These are phyloP conservation scores for Stemphylium lycopersici DNA, from an alignment of 2,329 filamentous ascomycete species.

Conservation along the genomic window DNA sequence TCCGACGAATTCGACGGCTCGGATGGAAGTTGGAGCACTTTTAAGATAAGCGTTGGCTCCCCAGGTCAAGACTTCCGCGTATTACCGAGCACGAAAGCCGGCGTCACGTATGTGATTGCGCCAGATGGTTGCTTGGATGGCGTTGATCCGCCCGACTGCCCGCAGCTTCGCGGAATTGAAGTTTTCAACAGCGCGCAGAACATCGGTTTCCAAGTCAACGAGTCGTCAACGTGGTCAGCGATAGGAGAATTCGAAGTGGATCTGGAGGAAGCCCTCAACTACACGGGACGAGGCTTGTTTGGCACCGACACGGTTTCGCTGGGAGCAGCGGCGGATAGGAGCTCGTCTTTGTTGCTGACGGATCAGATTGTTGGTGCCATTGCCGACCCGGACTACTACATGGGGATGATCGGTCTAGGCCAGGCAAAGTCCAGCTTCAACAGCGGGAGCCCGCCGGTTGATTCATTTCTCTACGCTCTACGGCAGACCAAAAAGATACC, in stretches of 20 bases:
- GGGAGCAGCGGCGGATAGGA: constrained; percentile 27
- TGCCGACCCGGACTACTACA: constrained; percentile 37
- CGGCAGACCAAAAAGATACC: constrained; percentile 40
- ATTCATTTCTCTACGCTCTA: constrained; percentile 37
- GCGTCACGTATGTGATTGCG: constrained; percentile 38
- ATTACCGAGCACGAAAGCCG: constrained; percentile 43
- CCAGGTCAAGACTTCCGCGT: constrained; percentile 49
- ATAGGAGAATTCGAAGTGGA: constrained; percentile 42
- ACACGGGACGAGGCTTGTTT: constrained; percentile 36
- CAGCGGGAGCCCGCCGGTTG: constrained; percentile 31
- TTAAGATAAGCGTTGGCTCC: constrained; percentile 49
- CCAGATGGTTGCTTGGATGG: constrained; percentile 45
- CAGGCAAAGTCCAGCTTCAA: constrained; percentile 39
- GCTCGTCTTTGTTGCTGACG: constrained; percentile 28
- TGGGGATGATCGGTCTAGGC: constrained; percentile 41
- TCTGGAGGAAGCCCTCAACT: constrained; percentile 38
- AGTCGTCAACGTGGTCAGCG: constrained; percentile 40
- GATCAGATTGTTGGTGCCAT: constrained; percentile 40
- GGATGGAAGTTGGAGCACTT: constrained; percentile 52
- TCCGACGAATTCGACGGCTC: constrained; percentile 48
- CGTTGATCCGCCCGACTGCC: constrained; percentile 37
- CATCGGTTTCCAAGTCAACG: constrained; percentile 39
- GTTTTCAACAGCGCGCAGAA: constrained; percentile 39
- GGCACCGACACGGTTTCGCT: constrained; percentile 42
- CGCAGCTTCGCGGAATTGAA: constrained; percentile 38